A percentile compares a stretch with the other conserved stretches of the same genome.
Conservation (phyloP, 768 basidiomycete species). For the Megacollybia marginata region DNA sequence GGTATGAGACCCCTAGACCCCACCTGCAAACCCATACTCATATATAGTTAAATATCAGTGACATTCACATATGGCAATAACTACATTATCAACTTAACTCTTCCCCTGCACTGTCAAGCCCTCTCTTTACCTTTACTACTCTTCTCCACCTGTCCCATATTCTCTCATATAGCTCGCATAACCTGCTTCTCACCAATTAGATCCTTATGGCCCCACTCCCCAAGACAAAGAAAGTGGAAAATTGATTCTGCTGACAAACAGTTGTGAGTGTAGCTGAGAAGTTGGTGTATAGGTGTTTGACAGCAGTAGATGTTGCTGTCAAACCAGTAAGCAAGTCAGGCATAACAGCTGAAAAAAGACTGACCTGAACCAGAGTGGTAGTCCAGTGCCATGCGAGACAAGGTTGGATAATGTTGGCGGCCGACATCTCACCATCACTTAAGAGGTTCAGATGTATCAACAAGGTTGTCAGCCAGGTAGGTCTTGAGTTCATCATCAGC, state of each 20-base stretch:
- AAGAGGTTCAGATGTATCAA: slow-evolving; percentile 6
- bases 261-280: slow-evolving; percentile 12
- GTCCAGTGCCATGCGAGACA: slow-evolving; percentile 19
- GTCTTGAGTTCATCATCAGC: slow-evolving; percentile 1
- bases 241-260: slow-evolving; percentile 4
- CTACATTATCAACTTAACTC: no score
- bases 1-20: no score
- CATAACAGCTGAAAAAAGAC: neutral
- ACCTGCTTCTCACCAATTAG: slow-evolving; percentile 4
- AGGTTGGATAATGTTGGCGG: slow-evolving; percentile 11
- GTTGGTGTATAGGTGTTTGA: no score
- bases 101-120: no score
- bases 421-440: slow-evolving; percentile 12
- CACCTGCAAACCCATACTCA: no score
- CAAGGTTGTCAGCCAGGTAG: neutral
- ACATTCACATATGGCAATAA: no score
- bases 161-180: neutral
- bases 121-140: neutral
- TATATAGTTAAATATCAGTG: no score
- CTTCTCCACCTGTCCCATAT: neutral
- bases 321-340: neutral
- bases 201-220: slow-evolving; percentile 9
- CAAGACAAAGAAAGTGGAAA: slow-evolving; percentile 10
- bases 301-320: slow-evolving; percentile 12
- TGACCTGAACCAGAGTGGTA: slow-evolving; percentile 13